Evolutionary conservation across 2,329 filamentous ascomycete genomes (phyloP).

Genomic region (Ramularia collo-cygni): DNA sequence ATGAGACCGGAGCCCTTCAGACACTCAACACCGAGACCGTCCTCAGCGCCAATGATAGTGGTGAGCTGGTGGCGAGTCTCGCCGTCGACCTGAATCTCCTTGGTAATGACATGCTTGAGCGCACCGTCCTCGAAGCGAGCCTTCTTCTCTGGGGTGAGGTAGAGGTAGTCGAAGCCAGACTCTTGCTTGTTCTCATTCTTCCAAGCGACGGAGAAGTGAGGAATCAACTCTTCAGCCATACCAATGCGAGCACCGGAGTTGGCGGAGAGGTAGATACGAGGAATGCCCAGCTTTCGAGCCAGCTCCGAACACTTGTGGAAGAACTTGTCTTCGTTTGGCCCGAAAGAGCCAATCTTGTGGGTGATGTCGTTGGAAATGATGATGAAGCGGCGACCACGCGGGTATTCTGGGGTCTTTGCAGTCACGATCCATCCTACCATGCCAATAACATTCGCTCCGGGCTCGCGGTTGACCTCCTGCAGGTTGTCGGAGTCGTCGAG

Average conservation of each 20-base stretch:
- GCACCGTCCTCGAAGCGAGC: conserved; percentile 75
- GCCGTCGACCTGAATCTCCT: conserved; percentile 76
- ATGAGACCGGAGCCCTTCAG: conserved; percentile 95
- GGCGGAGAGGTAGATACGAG: conserved; percentile 93
- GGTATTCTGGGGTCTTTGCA: conserved; percentile 92
- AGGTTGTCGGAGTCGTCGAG: conserved; percentile 90
- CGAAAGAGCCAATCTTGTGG: conserved; percentile 97
- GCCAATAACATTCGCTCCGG: conserved; percentile 89
- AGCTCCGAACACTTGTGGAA: conserved; percentile 99
- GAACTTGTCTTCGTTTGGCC: conserved; percentile 92
- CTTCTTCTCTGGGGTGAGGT: conserved; percentile 80
- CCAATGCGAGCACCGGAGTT: conserved; percentile 98
- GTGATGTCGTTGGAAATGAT: conserved; percentile 99
- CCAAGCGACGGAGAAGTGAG: conserved; percentile 95
- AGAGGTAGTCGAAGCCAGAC: conserved; percentile 92
- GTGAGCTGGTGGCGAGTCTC: conserved; percentile 92
- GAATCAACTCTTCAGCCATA: conserved; percentile 92
- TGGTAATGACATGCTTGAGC: conserved; percentile 73
- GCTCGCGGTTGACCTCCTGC: conserved; percentile 87
- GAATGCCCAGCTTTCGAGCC: conserved; percentile 87
- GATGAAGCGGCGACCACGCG: conserved; percentile 82
- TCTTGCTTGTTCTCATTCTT: conserved; percentile 77
- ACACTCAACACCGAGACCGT: conserved; percentile 96
- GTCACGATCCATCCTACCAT: conserved; percentile 99
- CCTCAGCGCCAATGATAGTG: conserved; percentile 86